Percentiles rank a stretch among this genome's conserved stretches.
Evolutionary conservation across 805 yeast genomes (phyloP).

Genomic region (Peterozyma xylosa): DNA sequence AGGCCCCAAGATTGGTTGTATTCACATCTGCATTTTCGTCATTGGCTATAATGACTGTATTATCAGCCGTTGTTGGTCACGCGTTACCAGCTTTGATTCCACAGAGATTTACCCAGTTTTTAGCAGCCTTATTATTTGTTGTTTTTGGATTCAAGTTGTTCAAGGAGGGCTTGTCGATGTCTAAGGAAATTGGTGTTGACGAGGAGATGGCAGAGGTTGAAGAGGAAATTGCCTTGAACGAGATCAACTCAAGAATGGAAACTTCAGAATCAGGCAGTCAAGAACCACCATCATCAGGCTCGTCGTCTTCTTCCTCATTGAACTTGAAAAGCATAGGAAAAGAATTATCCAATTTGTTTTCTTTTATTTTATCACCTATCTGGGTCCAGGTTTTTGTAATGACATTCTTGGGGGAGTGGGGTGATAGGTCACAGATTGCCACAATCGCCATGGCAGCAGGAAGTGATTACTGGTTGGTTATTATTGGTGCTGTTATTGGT

Average conservation of each 20-base stretch:
- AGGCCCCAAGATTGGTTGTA: slow-evolving; percentile 75
- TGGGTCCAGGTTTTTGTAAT: slow-evolving; percentile 93
- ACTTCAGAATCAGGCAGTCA: slow-evolving; percentile 51
- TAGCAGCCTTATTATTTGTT: slow-evolving; percentile 76
- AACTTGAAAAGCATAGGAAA: slow-evolving; percentile 6
- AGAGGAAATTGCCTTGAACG: slow-evolving; percentile 72
- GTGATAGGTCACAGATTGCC: slow-evolving; percentile 96
- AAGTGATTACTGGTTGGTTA: slow-evolving; percentile 81
- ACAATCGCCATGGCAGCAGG: slow-evolving; percentile 99
- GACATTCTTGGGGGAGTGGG: slow-evolving; percentile 99
- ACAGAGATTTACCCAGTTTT: slow-evolving; percentile 66
- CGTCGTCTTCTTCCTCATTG: not conserved
- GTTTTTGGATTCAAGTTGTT: slow-evolving; percentile 75
- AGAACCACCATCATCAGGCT: slow-evolving; percentile 5
- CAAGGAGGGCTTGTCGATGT: slow-evolving; percentile 77
- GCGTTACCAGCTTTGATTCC: slow-evolving; percentile 81
- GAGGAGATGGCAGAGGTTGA: slow-evolving; percentile 97
- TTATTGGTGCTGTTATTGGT: slow-evolving; percentile 83
- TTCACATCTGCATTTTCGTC: slow-evolving; percentile 84
- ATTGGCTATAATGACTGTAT: slow-evolving; percentile 80
- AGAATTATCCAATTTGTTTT: slow-evolving; percentile 46
- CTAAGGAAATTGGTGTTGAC: slow-evolving; percentile 77
- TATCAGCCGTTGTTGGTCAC: slow-evolving; percentile 89
- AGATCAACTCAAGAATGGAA: slow-evolving; percentile 41
- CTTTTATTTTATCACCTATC: slow-evolving; percentile 69